phyloP scores from a whole-genome alignment of 23 red algal species.

The Cyanidium caldarium region DNA sequence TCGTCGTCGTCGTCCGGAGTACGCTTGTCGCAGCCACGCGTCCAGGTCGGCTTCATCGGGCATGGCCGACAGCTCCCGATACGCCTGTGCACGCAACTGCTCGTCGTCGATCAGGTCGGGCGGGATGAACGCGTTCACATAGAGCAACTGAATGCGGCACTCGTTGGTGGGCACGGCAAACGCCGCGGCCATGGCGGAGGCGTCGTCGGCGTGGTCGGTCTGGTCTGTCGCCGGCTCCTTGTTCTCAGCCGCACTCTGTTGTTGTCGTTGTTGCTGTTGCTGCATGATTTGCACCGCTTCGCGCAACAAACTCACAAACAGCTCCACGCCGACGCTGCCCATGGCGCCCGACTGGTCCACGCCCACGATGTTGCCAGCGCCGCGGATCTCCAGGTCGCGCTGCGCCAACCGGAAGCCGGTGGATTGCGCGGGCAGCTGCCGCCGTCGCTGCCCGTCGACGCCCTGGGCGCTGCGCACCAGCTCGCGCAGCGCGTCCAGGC shows the following conservation, averaged over 20 bases:
- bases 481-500: background rate
- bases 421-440: conserved; percentile 22
- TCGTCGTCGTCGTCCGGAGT: background rate
- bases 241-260: background rate
- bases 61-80: background rate
- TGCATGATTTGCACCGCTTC: background rate
- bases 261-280: too few species aligned
- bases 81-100: background rate
- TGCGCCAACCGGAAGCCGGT: conserved; percentile 72
- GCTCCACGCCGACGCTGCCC: background rate
- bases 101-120: background rate
- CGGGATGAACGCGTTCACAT: background rate
- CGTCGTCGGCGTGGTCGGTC: background rate
- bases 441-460: conserved; percentile 1
- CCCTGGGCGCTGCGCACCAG: background rate
- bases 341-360: conserved; percentile 62
- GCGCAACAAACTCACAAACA: background rate
- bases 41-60: background rate
- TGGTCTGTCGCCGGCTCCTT: background rate
- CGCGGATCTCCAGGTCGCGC: conserved; percentile 90
- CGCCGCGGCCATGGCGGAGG: background rate
- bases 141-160: conserved; percentile 1
- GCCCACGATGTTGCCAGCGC: conserved; percentile 66
- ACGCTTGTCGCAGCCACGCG: too few species aligned
- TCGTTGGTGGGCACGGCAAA: too few species aligned